phyloP scores from a whole-genome alignment of 1,139 yeast genomes.

The Diutina rugosa region DNA sequence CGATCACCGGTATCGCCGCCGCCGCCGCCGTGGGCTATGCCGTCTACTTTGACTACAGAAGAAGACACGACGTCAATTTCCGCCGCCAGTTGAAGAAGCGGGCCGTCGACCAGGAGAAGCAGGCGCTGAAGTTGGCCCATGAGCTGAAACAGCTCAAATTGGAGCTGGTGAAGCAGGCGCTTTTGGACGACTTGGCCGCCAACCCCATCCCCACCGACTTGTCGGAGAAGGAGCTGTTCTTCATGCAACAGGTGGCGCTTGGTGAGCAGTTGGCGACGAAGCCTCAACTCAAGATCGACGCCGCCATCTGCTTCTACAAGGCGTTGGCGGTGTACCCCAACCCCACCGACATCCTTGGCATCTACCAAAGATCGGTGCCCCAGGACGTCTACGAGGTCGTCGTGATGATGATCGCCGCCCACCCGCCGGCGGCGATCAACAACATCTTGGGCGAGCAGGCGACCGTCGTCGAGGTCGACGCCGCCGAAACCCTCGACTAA shows the following conservation, averaged over 20 bases:
- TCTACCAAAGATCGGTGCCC: constrained; percentile 82
- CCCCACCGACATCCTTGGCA: constrained; percentile 80
- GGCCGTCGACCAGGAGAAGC: constrained; percentile 44
- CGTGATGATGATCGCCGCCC: constrained; percentile 77
- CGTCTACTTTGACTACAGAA: constrained; percentile 78
- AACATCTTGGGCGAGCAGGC: constrained; percentile 25
- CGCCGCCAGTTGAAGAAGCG: constrained; percentile 61
- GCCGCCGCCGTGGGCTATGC: constrained; percentile 63
- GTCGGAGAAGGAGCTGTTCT: constrained; percentile 58
- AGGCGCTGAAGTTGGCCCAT: constrained; percentile 42
- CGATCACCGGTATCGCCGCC: constrained; percentile 15
- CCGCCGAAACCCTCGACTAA: constrained; percentile 4
- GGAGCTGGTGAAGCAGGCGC: constrained; percentile 45
- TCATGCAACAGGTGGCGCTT: constrained; percentile 69
- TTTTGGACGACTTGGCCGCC: constrained; percentile 47
- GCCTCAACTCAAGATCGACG: constrained; percentile 53
- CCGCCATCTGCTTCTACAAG: constrained; percentile 86
- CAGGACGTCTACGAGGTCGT: constrained; percentile 70
- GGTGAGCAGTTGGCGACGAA: constrained; percentile 63
- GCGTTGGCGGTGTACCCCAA: constrained; percentile 92
- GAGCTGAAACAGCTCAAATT: constrained; percentile 49
- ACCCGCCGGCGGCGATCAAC: constrained; percentile 76
- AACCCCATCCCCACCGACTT: constrained; percentile 71
- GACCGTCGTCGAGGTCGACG: constrained; percentile 5
- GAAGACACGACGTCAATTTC: constrained; percentile 74